Conservation (phyloP, 345 rosid genomes). For the Acer campestre region DNA sequence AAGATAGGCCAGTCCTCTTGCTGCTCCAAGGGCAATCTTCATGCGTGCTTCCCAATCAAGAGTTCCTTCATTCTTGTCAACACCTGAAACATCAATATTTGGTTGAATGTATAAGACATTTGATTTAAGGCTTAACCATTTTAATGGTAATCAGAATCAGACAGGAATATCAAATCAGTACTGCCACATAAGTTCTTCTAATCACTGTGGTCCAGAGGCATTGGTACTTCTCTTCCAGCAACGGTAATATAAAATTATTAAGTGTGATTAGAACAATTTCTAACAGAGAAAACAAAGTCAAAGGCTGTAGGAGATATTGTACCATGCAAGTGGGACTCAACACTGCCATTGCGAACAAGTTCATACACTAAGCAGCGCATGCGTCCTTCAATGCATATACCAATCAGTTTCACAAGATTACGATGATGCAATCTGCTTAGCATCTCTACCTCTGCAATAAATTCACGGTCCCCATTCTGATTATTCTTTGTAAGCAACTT, state of each 20-base stretch:
- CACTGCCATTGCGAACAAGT: conserved; percentile 92
- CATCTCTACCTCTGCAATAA: conserved; percentile 98
- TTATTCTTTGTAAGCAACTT: conserved; percentile 85
- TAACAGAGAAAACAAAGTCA: neutral
- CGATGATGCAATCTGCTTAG: conserved; percentile 99
- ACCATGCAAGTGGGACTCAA: conserved; percentile 99
- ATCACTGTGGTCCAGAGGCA: neutral
- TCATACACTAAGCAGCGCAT: conserved; percentile 92
- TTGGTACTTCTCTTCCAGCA: neutral
- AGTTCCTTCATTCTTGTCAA: conserved; percentile 63
- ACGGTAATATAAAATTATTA: too few relatives aligned
- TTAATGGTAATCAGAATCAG: conserved; percentile 10
- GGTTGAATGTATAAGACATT: conserved; percentile 6
- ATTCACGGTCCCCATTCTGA: conserved; percentile 91
- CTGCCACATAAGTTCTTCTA: neutral
- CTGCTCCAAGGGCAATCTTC: conserved; percentile 99
- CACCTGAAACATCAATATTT: conserved; percentile 41
- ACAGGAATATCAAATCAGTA: neutral
- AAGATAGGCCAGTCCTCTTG: conserved; percentile 97
- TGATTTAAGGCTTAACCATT: neutral
- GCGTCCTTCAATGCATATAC: conserved; percentile 91
- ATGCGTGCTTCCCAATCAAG: conserved; percentile 98
- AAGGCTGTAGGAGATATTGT: conserved; percentile 26
- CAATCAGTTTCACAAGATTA: conserved; percentile 95
- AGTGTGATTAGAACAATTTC: neutral